Conservation (phyloP, 768 basidiomycete genomes). For the Rhodocollybia butyracea region DNA sequence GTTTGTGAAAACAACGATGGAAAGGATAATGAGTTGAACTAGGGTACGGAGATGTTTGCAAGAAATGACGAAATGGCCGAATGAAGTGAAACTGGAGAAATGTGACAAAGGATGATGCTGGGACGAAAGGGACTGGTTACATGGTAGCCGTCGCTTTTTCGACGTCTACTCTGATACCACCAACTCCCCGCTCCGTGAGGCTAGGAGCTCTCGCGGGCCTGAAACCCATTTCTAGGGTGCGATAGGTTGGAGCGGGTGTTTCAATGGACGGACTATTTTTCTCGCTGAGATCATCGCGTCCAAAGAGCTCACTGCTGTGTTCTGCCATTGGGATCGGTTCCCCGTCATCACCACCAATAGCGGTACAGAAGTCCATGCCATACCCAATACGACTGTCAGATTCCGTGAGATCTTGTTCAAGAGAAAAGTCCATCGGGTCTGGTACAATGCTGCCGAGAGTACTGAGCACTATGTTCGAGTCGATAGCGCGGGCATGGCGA, state of each 20-base stretch:
- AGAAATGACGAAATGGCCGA: neutral
- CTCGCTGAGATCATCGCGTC: constrained; percentile 8
- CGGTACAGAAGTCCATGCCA: constrained; percentile 51
- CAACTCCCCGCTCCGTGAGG: constrained; percentile 26
- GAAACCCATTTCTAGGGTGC: constrained; percentile 49
- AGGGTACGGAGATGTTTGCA: neutral
- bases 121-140: constrained; percentile 17
- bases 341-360: constrained; percentile 49
- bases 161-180: constrained; percentile 58
- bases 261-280: constrained; percentile 8
- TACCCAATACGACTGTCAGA: constrained; percentile 55
- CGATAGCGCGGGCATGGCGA: constrained; percentile 39
- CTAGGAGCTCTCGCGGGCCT: constrained; percentile 26
- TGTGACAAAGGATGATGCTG: neutral
- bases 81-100: neutral
- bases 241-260: constrained; percentile 56
- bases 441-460: constrained; percentile 59
- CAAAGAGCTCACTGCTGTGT: constrained; percentile 13
- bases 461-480: constrained; percentile 61
- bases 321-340: constrained; percentile 41
- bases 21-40: neutral
- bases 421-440: constrained; percentile 44
- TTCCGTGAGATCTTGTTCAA: constrained; percentile 53
- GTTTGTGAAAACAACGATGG: neutral
- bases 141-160: constrained; percentile 56